Evolutionary conservation across 1,284 basidiomycete genomes (phyloP).

Genomic region (Puccinia horiana): DNA sequence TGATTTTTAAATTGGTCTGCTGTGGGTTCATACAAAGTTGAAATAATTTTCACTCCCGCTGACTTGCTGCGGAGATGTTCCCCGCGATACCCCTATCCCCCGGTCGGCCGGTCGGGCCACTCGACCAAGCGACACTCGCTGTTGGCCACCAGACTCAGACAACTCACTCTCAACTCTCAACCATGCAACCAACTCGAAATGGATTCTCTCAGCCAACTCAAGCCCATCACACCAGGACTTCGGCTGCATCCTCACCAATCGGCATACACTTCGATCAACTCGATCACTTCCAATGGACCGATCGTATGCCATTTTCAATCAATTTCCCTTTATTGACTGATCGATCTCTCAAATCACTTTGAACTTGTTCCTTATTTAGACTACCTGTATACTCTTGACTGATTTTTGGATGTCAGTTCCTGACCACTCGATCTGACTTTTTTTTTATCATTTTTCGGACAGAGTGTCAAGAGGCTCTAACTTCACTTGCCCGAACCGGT

Average conservation of each 20-base stretch:
- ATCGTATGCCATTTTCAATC: neutral
- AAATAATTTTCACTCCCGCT: no score
- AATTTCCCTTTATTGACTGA: neutral
- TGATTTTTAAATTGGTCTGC: no score
- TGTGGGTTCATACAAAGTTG: no score
- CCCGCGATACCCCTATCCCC: no score
- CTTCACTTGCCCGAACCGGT: neutral
- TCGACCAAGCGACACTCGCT: no score
- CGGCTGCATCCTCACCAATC: neutral
- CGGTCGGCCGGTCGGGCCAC: no score
- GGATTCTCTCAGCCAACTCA: neutral
- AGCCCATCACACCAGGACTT: neutral
- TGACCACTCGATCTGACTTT: neutral
- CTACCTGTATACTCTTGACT: no score
- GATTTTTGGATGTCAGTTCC: no score
- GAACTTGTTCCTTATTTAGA: neutral
- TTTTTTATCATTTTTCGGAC: neutral
- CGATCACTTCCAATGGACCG: slow-evolving; percentile 9
- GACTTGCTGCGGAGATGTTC: no score
- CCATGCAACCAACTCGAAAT: neutral
- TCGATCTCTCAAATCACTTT: neutral
- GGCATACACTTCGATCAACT: neutral
- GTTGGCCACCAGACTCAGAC: no score
- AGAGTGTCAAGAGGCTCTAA: neutral
- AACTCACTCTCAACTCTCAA: neutral